Base-by-base conservation (phyloP, 2,329 filamentous ascomycete species). In the Aureobasidium sp. region DNA sequence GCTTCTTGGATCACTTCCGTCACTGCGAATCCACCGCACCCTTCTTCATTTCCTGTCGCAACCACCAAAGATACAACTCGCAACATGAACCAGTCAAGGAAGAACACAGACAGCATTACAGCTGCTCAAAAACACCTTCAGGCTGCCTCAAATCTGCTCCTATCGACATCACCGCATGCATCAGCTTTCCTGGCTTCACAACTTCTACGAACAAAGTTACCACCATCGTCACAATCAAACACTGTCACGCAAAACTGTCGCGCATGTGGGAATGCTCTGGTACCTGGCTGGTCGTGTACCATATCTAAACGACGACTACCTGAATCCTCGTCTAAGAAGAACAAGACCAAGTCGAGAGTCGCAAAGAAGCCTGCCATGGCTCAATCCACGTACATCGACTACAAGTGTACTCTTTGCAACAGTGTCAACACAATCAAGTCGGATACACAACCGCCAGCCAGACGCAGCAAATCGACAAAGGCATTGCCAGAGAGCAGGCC, bases 261-360 rank as follows among this genome's bases (percentile, higher is more conserved):
- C 47, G 70, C 73, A 15, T 77, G 75, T 61, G 75, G 75, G 6
- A 72, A 67, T 56, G 53, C 70, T 6, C 66, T 76, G 65, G 63
- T 76, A 47, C 70, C 72, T n/a, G 73, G 73, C 60, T 71, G 69
- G 68, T 73, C 72, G 3, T 65, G 62, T 58, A 50, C n/a, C 37
- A 58, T 72, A 5, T 48, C 40, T 5, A 42, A 19, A 29, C 49
- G 53, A 22, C 24, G 12, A 12, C 24, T 47, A 14, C 42, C 31
- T 33, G 17, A n/a, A 19, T 6, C 11, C 19, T 22, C 59, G 8
- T 29, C 24, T 9, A 61, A 61, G 8, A 54, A 60, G 31, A 5
- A 15, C 19, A 50, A 61, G 39, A 37, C 19, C 19, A 56, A 31
- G 39, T 31, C 60, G 14, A 61, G 48, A 56, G 49, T 56, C 44